Base-by-base conservation (phyloP, 345 rosid species). In the Odontarrhena argentea region DNA sequence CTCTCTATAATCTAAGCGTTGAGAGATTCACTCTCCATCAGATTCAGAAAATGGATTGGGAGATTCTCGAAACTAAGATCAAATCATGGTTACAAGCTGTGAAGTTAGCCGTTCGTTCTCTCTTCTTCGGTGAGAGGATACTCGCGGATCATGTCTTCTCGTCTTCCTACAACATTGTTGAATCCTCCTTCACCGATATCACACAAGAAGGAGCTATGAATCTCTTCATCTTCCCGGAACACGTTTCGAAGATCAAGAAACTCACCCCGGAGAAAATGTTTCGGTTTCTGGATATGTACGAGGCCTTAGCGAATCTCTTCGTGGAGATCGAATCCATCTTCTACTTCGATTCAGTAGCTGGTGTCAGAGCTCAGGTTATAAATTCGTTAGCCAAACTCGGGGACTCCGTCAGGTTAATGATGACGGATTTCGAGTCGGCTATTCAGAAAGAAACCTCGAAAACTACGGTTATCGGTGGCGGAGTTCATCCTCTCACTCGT, bases 101-200 rank as follows among this genome's bases (percentile, higher is more conserved):
- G 42, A 87, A 86, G 53, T 38, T 85, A 24, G 79, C 89, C 0
- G 79, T 82, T 43, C 59, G 66, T 38, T 82, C 79, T 24, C 80
- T 93, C 3, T 88, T 88, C 60, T 60, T 6, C 50, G 92, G 89
- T 24, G 98, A 93, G 76, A 84, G 88, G 67, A 59, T 79, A 46
- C 86, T 94, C 54, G 87, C 91, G 48, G 91, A 91, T 54, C 79
- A 84, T 58, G 91, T 94, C 50, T 91, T 91, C 66, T 79, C 85
- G 8, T 61, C 88, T 13, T 85, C 84, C 6, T 74, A 55, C 18
- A 49, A 81, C 7, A 75, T 84, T 11, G 82, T 68, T 56, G 96
- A 85, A 32, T 83, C 96, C 0, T 75, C 84, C 53, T 91, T 90
- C 76, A 34, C 80, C 2, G 91, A 91, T 14, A 87, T 93, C n/a